phyloP scores from a whole-genome alignment of 208 protist species.

The Kentomonas sorsogonicus region DNA sequence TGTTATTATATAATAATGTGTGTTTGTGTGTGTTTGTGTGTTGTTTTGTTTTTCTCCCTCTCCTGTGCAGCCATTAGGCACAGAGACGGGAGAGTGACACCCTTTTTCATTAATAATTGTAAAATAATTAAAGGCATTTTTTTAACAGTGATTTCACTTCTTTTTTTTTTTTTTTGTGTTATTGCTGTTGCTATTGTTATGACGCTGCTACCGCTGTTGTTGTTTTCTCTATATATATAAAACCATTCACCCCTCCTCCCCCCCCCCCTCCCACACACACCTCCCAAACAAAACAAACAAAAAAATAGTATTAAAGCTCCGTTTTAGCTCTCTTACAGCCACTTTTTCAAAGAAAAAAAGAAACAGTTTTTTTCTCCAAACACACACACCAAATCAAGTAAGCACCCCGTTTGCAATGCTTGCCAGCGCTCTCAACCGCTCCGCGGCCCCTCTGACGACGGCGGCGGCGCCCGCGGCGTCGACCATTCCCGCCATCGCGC shows the following conservation, averaged over 20 bases:
- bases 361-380: not conserved
- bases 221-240: conserved; percentile 2
- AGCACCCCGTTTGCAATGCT: conserved; percentile 35
- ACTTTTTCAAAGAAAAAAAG: conserved; percentile 8
- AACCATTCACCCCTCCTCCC: not conserved
- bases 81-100: too few species aligned
- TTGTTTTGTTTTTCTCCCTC: too few species aligned
- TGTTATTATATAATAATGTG: too few species aligned
- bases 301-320: conserved; percentile 7
- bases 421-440: conserved; percentile 54
- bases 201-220: not conserved
- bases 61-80: too few species aligned
- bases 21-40: too few species aligned
- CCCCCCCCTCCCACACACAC: not conserved
- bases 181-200: conserved; percentile 7
- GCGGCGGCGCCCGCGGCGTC: conserved; percentile 31
- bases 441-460: conserved; percentile 24
- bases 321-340: conserved; percentile 2
- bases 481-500: conserved; percentile 60
- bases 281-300: conserved; percentile 4
- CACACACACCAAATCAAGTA: conserved; percentile 14
- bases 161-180: not conserved
- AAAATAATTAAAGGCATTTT: too few species aligned
- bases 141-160: too few species aligned
- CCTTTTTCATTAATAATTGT: not conserved